These are phyloP conservation scores for Andalucia godoyi DNA, from an alignment of 78 protist genomes.

Conservation along the genomic window DNA sequence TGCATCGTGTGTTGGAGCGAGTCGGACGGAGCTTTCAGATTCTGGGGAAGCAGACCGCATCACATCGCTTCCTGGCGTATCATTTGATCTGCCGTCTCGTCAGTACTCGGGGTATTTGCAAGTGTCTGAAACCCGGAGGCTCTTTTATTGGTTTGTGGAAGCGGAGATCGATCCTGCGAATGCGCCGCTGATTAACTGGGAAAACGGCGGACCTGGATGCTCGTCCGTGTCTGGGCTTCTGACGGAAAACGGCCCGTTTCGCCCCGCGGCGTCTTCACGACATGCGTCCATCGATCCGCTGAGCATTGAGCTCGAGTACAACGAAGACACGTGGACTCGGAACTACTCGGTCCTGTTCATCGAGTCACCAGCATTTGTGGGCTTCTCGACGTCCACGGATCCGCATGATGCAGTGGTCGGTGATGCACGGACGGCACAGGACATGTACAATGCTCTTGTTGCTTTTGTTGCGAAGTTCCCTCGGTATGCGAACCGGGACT, in stretches of 20 bases:
- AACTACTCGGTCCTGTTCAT: constrained; percentile 23
- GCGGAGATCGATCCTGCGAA: constrained; percentile 13
- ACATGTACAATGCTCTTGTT: background rate
- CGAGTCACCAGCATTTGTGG: constrained; percentile 38
- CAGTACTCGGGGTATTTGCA: constrained; percentile 6
- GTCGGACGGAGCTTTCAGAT: no score
- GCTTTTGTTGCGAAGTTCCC: constrained; percentile 16
- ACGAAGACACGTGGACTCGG: constrained; percentile 12
- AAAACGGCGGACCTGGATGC: constrained; percentile 56
- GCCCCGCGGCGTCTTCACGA: no score
- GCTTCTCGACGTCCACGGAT: constrained; percentile 16
- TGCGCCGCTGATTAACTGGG: constrained; percentile 39
- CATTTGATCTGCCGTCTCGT: background rate
- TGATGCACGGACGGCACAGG: constrained; percentile 14
- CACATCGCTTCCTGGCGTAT: background rate
- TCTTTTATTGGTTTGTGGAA: constrained; percentile 43
- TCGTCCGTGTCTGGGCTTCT: constrained; percentile 1
- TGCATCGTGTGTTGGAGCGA: no score
- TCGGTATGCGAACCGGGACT: background rate
- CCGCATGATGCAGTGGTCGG: no score
- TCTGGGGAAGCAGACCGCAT: no score
- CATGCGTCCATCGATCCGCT: no score
- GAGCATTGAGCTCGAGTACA: background rate
- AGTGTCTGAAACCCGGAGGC: no score
- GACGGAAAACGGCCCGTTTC: constrained; percentile 41